Evolutionary conservation across 129 eudicot genomes (phyloP).

Genomic region (Helianthus annuus): DNA sequence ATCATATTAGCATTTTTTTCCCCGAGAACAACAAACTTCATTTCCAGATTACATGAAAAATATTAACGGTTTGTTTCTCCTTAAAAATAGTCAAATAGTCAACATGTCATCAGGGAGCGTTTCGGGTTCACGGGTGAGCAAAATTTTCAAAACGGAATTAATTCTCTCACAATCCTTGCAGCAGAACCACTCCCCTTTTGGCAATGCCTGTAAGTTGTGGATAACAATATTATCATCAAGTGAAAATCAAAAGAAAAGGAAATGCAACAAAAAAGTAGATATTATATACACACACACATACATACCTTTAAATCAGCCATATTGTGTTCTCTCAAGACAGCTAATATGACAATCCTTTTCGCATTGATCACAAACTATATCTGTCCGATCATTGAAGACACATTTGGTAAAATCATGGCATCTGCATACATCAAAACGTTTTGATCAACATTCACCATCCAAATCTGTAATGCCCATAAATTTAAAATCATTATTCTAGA

Average conservation of each 20-base stretch:
- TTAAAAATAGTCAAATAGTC: conserved; percentile 45
- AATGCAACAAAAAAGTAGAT: neutral
- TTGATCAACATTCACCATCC: too few relatives aligned
- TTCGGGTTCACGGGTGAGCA: conserved; percentile 60
- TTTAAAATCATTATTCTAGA: too few relatives aligned
- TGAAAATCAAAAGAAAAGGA: conserved; percentile 5
- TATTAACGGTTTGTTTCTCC: conserved; percentile 40
- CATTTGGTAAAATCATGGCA: conserved; percentile 69
- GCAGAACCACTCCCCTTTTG: conserved; percentile 92
- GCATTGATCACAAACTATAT: conserved; percentile 96
- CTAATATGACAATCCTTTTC: conserved; percentile 93
- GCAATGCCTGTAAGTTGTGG: conserved; percentile 60
- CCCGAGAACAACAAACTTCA: conserved; percentile 81
- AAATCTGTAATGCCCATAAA: too few relatives aligned
- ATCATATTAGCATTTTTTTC: conserved; percentile 73
- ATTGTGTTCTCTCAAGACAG: conserved; percentile 71
- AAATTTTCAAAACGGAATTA: conserved; percentile 55
- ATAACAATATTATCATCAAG: conserved; percentile 11
- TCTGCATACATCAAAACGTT: conserved; percentile 39
- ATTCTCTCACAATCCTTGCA: conserved; percentile 61
- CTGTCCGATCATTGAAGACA: conserved; percentile 86
- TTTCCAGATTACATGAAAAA: conserved; percentile 39
- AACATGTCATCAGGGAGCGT: conserved; percentile 56
- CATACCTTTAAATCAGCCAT: conserved; percentile 66
- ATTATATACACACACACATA: neutral